Evolutionary conservation across 208 protist species (phyloP).

Genomic region (Crithidia bombi): DNA sequence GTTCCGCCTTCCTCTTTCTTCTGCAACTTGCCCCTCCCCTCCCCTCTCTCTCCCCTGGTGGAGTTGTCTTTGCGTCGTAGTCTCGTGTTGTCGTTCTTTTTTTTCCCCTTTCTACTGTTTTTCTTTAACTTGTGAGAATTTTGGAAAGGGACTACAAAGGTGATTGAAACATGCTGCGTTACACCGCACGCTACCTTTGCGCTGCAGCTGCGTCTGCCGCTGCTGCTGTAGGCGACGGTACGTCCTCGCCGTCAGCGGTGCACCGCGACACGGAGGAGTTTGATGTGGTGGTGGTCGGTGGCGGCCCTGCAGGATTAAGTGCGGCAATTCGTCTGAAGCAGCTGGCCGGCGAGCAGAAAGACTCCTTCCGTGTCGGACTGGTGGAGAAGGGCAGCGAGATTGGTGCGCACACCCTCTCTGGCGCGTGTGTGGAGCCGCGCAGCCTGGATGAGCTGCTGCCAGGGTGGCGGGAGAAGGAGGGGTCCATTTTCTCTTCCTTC

Average conservation of each 20-base stretch:
- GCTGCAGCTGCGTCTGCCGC: constrained; percentile 32
- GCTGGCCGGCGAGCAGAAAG: constrained; percentile 70
- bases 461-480: constrained; percentile 86
- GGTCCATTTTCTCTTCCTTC: constrained; percentile 63
- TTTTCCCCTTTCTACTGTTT: neutral
- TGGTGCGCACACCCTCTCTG: constrained; percentile 97
- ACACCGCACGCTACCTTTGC: constrained; percentile 38
- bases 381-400: constrained; percentile 97
- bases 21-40: no score
- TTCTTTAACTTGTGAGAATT: neutral
- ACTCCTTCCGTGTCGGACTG: constrained; percentile 92
- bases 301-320: constrained; percentile 94
- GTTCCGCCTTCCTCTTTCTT: no score
- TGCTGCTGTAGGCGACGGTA: constrained; percentile 13
- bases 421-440: constrained; percentile 96
- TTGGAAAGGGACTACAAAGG: no score
- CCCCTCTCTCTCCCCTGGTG: neutral
- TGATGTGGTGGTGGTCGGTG: constrained; percentile 97
- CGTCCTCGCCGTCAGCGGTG: constrained; percentile 20
- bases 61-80: no score
- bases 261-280: constrained; percentile 93
- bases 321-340: constrained; percentile 97
- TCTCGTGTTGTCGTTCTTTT: neutral
- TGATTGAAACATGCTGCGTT: constrained; percentile 47
- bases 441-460: constrained; percentile 97